phyloP scores from a whole-genome alignment of 1,284 basidiomycete species.

The Tetrapyrgos nigripes region DNA sequence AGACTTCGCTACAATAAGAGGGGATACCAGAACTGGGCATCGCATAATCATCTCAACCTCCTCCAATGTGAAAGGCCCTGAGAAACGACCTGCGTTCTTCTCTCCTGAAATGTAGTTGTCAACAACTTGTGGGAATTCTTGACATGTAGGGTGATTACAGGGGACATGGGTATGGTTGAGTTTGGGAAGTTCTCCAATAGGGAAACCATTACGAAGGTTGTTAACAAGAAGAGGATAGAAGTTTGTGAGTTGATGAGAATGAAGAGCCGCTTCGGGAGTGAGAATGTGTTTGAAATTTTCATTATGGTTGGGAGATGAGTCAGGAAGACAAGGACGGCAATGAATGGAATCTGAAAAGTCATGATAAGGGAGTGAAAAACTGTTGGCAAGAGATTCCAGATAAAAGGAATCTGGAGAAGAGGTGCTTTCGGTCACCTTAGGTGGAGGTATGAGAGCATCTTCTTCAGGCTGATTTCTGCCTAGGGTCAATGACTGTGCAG shows the following conservation, averaged over 20 bases:
- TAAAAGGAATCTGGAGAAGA: background rate
- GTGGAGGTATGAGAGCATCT: background rate
- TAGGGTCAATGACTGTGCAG: background rate
- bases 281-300: background rate
- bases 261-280: background rate
- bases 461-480: background rate
- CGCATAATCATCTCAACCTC: constrained; percentile 23
- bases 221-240: constrained; percentile 35
- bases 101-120: constrained; percentile 8
- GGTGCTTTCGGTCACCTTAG: background rate
- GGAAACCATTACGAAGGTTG: constrained; percentile 19
- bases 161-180: constrained; percentile 10
- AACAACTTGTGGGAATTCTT: background rate
- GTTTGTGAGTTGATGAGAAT: constrained; percentile 9
- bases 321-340: background rate
- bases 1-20: constrained; percentile 25
- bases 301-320: background rate
- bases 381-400: background rate
- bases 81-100: background rate
- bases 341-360: background rate
- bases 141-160: constrained; percentile 8
- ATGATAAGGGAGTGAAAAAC: background rate
- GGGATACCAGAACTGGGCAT: constrained; percentile 29
- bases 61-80: constrained; percentile 2
- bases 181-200: constrained; percentile 20